Evolutionary conservation across 768 basidiomycete species (phyloP).

Genomic region (Lactifluus hygrophoroides): DNA sequence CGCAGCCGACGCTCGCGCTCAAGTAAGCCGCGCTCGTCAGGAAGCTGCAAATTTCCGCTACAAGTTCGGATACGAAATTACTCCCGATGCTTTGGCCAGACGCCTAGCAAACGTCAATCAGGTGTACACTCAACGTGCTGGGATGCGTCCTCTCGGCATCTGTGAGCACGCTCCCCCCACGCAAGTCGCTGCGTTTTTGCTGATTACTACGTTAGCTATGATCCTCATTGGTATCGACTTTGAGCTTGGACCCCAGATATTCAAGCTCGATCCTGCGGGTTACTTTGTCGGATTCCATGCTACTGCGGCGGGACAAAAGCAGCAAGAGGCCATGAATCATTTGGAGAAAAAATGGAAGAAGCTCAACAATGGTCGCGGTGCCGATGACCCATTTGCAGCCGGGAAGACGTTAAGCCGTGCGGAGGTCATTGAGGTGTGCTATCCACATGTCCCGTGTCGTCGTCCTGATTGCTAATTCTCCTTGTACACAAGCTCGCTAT

Average conservation of each 20-base stretch:
- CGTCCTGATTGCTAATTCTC: not conserved
- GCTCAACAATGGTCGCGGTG: slow-evolving; percentile 67
- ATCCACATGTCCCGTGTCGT: not conserved
- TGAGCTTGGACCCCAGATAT: slow-evolving; percentile 90
- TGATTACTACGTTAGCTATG: slow-evolving; percentile 55
- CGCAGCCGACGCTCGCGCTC: slow-evolving; percentile 84
- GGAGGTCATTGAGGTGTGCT: slow-evolving; percentile 82
- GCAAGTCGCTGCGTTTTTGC: not conserved
- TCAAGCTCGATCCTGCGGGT: slow-evolving; percentile 97
- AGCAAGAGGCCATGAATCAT: slow-evolving; percentile 97
- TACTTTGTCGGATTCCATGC: slow-evolving; percentile 99
- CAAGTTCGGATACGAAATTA: slow-evolving; percentile 98
- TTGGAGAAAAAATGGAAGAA: slow-evolving; percentile 99
- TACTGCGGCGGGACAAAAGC: slow-evolving; percentile 92
- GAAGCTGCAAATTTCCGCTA: slow-evolving; percentile 93
- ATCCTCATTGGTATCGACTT: slow-evolving; percentile 89
- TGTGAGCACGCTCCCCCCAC: slow-evolving; percentile 41
- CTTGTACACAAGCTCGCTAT: slow-evolving; percentile 76
- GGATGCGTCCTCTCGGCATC: slow-evolving; percentile 93
- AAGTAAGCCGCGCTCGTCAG: slow-evolving; percentile 74
- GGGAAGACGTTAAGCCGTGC: slow-evolving; percentile 63
- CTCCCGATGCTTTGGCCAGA: slow-evolving; percentile 90
- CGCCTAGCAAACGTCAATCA: slow-evolving; percentile 97
- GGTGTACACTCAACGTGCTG: slow-evolving; percentile 96
- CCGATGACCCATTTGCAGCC: slow-evolving; percentile 69